phyloP scores from a whole-genome alignment of 2,329 filamentous ascomycete genomes.

The Cladosporium sp. region DNA sequence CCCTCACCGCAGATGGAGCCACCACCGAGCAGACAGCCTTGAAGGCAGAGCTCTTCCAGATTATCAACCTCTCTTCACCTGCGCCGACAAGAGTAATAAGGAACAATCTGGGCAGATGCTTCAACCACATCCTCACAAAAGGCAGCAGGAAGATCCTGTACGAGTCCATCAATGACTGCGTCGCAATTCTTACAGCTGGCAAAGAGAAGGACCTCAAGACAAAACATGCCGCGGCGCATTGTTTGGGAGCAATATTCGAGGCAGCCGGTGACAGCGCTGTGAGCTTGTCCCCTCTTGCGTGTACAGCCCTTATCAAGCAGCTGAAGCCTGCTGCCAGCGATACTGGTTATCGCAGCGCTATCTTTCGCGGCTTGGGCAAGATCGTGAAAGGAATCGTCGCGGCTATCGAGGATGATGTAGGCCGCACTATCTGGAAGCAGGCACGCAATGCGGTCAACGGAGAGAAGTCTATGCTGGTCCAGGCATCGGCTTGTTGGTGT shows the following conservation, averaged over 20 bases:
- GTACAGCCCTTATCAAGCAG: conserved; percentile 67
- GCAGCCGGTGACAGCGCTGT: conserved; percentile 92
- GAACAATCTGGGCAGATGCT: conserved; percentile 80
- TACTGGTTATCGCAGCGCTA: conserved; percentile 73
- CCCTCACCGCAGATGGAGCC: conserved; percentile 70
- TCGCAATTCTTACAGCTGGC: conserved; percentile 64
- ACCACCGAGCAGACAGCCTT: conserved; percentile 85
- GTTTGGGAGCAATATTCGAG: conserved; percentile 82
- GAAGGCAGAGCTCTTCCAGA: conserved; percentile 90
- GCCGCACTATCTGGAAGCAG: conserved; percentile 93
- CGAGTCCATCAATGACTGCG: conserved; percentile 87
- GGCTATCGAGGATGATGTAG: conserved; percentile 76
- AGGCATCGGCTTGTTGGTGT: conserved; percentile 73
- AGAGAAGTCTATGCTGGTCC: conserved; percentile 79
- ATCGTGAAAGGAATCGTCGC: conserved; percentile 68
- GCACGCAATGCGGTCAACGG: conserved; percentile 67
- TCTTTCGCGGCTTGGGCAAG: conserved; percentile 71
- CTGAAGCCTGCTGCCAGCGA: conserved; percentile 75
- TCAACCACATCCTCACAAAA: conserved; percentile 74
- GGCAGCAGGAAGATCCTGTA: conserved; percentile 90
- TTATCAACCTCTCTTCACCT: conserved; percentile 76
- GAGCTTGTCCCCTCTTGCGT: conserved; percentile 70
- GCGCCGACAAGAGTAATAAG: conserved; percentile 82
- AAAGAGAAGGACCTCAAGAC: conserved; percentile 77
- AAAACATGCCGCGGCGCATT: conserved; percentile 83